Conservation (phyloP, 768 basidiomycete genomes). For the Lactarius pseudohatsudake region DNA sequence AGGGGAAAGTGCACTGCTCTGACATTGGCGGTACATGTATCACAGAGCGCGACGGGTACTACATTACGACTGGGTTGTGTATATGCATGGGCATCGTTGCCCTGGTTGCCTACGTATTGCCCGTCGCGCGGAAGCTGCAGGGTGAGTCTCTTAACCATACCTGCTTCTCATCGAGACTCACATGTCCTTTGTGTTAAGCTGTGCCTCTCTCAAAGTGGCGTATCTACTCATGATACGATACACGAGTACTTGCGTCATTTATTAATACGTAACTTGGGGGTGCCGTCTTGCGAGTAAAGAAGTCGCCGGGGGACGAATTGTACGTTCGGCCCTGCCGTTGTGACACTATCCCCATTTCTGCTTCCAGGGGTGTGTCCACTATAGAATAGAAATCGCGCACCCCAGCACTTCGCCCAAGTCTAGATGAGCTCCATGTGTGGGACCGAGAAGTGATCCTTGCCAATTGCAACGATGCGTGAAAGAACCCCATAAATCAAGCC, state of each 20-base stretch:
- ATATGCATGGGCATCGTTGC: slow-evolving; percentile 71
- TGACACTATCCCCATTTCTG: background rate
- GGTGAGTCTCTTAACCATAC: slow-evolving; percentile 47
- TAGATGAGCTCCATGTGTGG: background rate
- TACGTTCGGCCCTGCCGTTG: background rate
- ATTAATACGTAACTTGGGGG: background rate
- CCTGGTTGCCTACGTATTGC: slow-evolving; percentile 74
- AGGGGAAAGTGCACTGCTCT: slow-evolving; percentile 77
- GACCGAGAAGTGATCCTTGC: background rate
- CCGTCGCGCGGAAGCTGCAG: slow-evolving; percentile 83
- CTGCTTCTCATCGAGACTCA: background rate
- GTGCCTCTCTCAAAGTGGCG: slow-evolving; percentile 74
- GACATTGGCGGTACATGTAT: slow-evolving; percentile 77
- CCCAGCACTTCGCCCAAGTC: background rate
- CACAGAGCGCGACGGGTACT: slow-evolving; percentile 90
- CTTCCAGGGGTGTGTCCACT: background rate
- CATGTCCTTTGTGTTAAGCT: slow-evolving; percentile 40
- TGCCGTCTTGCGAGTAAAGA: background rate
- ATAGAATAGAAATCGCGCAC: background rate
- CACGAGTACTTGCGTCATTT: background rate
- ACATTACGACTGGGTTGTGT: slow-evolving; percentile 78
- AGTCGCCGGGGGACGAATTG: background rate
- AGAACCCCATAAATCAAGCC: no score
- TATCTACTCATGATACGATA: slow-evolving; percentile 46
- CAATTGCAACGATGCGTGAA: no score